Percentiles rank a stretch among this genome's conserved stretches.
These are phyloP conservation scores for Penicillium vulpinum DNA, from an alignment of 2,329 filamentous ascomycete species.

Conservation along the genomic window DNA sequence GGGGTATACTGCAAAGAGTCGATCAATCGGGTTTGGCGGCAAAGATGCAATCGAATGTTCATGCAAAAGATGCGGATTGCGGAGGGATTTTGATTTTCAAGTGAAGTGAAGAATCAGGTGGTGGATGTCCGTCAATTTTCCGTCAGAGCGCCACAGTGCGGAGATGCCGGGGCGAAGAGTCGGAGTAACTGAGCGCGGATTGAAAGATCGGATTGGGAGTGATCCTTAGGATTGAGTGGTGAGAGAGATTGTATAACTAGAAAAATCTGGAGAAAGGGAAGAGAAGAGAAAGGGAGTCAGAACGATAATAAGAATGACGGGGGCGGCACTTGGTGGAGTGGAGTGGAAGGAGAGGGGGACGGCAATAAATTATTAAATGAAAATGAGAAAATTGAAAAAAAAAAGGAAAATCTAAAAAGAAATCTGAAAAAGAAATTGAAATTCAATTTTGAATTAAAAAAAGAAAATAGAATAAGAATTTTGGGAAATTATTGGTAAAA, in stretches of 20 bases:
- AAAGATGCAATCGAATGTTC: slow-evolving; percentile 19
- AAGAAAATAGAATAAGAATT: slow-evolving; percentile 16
- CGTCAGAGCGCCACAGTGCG: slow-evolving; percentile 23
- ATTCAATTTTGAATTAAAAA: slow-evolving; percentile 13
- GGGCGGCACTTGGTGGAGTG: slow-evolving; percentile 27
- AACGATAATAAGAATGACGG: slow-evolving; percentile 33
- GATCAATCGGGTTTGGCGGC: slow-evolving; percentile 21
- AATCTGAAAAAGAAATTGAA: slow-evolving; percentile 20
- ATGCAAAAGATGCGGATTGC: slow-evolving; percentile 7
- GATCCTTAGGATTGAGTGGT: slow-evolving; percentile 6
- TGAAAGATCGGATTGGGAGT: slow-evolving; percentile 21
- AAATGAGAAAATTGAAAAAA: slow-evolving; percentile 11
- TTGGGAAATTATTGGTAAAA: slow-evolving; percentile 11
- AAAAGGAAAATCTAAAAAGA: slow-evolving; percentile 18
- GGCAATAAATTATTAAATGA: slow-evolving; percentile 23
- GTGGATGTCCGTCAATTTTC: slow-evolving; percentile 14
- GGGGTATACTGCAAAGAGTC: slow-evolving; percentile 20
- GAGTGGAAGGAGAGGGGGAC: slow-evolving; percentile 27
- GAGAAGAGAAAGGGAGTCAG: slow-evolving; percentile 17
- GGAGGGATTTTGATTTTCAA: slow-evolving; percentile 2
- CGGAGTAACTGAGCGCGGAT: slow-evolving; percentile 6
- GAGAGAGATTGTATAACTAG: slow-evolving; percentile 2
- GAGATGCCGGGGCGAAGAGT: slow-evolving; percentile 9
- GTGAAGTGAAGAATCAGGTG: slow-evolving; percentile 9
- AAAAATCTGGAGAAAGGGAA: slow-evolving; percentile 12